phyloP scores from a whole-genome alignment of 768 basidiomycete species.

The Lactarius indigo region DNA sequence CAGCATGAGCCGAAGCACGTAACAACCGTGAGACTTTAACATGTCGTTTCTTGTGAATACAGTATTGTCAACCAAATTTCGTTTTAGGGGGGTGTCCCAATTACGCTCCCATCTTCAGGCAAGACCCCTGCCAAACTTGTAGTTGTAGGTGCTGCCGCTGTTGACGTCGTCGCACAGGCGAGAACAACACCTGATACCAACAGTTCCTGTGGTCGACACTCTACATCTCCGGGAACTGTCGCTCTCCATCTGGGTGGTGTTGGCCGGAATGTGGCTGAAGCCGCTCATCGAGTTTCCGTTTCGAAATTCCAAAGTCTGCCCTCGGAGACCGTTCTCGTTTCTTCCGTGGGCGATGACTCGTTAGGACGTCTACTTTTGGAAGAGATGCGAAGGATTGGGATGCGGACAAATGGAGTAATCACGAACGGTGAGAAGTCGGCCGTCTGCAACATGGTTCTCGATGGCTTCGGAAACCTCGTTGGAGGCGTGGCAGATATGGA shows the following conservation, averaged over 20 bases:
- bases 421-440: conserved; percentile 51
- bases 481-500: conserved; percentile 94
- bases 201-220: conserved; percentile 44
- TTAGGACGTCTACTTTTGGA: conserved; percentile 66
- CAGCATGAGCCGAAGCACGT: neutral
- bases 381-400: conserved; percentile 58
- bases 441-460: conserved; percentile 84
- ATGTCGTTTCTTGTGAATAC: neutral
- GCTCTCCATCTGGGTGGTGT: conserved; percentile 81
- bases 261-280: conserved; percentile 92
- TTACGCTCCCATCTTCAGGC: neutral
- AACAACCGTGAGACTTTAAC: conserved; percentile 17
- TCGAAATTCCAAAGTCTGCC: conserved; percentile 29
- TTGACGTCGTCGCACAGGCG: conserved; percentile 76
- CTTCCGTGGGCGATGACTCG: conserved; percentile 72
- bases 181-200: conserved; percentile 30
- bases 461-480: conserved; percentile 62
- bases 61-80: neutral
- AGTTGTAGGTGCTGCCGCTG: conserved; percentile 82
- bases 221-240: conserved; percentile 80
- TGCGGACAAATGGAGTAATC: conserved; percentile 81
- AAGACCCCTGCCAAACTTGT: conserved; percentile 46
- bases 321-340: conserved; percentile 55
- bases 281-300: conserved; percentile 63
- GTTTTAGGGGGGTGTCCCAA: conserved; percentile 5